Evolutionary conservation across 225 moss, liverwort and hornwort species (phyloP).

Genomic region (Rhytidiadelphus loreus): DNA sequence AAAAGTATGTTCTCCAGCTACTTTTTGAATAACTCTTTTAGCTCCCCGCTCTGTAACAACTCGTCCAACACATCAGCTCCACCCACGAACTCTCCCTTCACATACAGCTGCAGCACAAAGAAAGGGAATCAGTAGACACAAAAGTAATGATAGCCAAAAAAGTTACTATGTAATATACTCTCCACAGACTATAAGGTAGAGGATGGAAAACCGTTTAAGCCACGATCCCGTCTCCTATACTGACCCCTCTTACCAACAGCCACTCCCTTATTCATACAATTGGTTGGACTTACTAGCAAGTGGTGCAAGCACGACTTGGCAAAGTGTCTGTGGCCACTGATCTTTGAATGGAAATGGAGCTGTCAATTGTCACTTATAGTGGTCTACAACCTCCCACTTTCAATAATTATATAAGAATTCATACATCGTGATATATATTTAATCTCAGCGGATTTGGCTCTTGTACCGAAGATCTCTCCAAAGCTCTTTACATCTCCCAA

Average conservation of each 20-base stretch:
- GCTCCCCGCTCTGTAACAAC: conserved; percentile 71
- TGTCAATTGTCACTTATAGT: background rate
- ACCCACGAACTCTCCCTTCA: conserved; percentile 92
- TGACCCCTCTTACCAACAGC: background rate
- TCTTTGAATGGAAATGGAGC: background rate
- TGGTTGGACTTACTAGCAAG: background rate
- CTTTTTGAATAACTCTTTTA: conserved; percentile 46
- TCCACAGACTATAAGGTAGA: background rate
- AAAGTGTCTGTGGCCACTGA: background rate
- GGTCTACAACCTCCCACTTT: background rate
- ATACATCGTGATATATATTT: background rate
- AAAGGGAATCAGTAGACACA: background rate
- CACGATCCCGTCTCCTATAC: background rate
- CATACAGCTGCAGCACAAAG: conserved; percentile 53
- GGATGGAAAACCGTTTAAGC: background rate
- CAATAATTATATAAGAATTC: background rate
- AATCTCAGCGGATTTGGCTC: background rate
- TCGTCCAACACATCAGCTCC: conserved; percentile 85
- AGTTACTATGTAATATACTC: background rate
- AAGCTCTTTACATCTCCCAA: background rate
- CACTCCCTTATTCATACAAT: background rate
- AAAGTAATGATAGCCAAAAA: background rate
- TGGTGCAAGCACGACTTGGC: background rate
- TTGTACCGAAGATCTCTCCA: background rate
- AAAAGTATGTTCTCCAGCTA: background rate